These are phyloP conservation scores for Scheffersomyces titani DNA, from an alignment of 1,139 yeast species.

Conservation along the genomic window DNA sequence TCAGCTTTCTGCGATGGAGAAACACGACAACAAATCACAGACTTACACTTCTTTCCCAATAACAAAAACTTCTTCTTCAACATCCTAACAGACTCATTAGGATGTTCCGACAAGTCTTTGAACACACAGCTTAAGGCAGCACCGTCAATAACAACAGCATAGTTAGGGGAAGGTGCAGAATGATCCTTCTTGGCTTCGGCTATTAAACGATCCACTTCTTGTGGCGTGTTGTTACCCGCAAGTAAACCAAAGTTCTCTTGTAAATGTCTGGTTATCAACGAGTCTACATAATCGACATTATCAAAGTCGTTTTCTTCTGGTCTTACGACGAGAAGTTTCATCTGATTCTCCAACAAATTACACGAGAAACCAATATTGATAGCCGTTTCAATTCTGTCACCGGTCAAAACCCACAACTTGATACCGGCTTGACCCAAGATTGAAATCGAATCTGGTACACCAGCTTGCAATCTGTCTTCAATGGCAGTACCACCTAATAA, in stretches of 20 bases:
- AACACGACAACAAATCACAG: constrained; percentile 65
- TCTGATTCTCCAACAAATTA: constrained; percentile 79
- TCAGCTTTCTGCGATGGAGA: constrained; percentile 66
- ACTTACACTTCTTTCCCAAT: constrained; percentile 58
- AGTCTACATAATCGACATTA: constrained; percentile 30
- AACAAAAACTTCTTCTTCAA: constrained; percentile 46
- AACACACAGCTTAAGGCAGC: constrained; percentile 51
- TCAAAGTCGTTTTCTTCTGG: constrained; percentile 19
- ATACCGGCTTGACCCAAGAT: constrained; percentile 87
- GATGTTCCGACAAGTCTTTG: constrained; percentile 15
- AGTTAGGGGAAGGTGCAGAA: constrained; percentile 48
- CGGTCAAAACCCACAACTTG: constrained; percentile 95
- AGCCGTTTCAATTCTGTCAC: constrained; percentile 97
- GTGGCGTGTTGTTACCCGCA: constrained; percentile 23
- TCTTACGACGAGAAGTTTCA: constrained; percentile 76
- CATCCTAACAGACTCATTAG: constrained; percentile 12
- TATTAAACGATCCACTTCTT: constrained; percentile 32
- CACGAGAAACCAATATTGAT: constrained; percentile 97
- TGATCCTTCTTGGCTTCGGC: constrained; percentile 49
- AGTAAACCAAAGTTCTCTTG: constrained; percentile 39
- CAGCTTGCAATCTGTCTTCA: constrained; percentile 93
- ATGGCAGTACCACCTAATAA: constrained; percentile 96
- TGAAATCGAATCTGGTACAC: constrained; percentile 93
- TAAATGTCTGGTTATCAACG: constrained; percentile 39
- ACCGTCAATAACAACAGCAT: constrained; percentile 58